Base-by-base conservation (phyloP, 495 filamentous ascomycete genomes). In the Aspergillus bertholletiae region DNA sequence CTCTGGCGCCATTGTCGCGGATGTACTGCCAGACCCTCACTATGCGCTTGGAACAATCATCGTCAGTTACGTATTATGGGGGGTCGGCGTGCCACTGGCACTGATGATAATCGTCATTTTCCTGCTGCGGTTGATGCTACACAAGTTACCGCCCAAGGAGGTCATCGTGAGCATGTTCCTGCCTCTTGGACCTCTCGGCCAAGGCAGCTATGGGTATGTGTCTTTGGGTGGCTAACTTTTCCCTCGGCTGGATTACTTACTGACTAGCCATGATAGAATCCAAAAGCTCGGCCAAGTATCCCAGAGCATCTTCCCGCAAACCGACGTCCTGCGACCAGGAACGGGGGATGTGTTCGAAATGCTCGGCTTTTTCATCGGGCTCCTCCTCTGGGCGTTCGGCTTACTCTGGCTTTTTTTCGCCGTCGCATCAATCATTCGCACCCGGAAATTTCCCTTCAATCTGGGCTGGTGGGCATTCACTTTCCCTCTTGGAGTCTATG, bases 391-490 rank as follows among this genome's bases (percentile, higher is more conserved):
- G 85, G 74, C 78, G 0, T 85, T 85, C 57, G 82, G 67, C 0
- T 61, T 87, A 1, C 75, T 85, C 0, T 88, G 85, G 84, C 67
- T 87, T 0, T 78, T 82, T 59, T 80, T 87, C 48, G 85, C 83
- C 8, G 51, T 67, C 2, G 66, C 63, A 0, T 64, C 71, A 1
- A 66, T 74, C n/a, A 50, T 51, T 0, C 52, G 60, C 2, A 74
- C 30, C 9, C 70, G 60, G 46, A 73, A 56, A 11, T 85, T 87
- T 47, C 82, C 84, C 0, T 87, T 87, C 63, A 86, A 86, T 51
- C 80, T 86, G 59, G 84, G 84, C 0, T 87, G 84, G 83, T 88
- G 84, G 84, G 79, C 77, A 5, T 86, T 87, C 47, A 83, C 75
- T 2, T 88, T 87, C 49, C 84, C 84, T 0, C 55, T 85, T 23